Conservation (phyloP, 1,284 basidiomycete species). For the Earliella scabrosa region DNA sequence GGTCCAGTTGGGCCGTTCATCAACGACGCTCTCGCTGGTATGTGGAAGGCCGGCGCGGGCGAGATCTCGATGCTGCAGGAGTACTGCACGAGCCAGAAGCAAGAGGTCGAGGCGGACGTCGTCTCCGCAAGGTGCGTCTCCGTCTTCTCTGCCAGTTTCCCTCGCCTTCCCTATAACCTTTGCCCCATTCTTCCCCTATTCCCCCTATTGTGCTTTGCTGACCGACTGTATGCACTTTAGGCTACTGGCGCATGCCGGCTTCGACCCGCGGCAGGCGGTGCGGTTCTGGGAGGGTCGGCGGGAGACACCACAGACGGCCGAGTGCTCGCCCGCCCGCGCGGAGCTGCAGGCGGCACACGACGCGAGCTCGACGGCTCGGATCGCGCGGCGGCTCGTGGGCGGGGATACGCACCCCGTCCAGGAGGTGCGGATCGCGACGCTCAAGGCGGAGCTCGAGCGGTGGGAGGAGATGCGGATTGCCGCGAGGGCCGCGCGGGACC, state of each 20-base stretch:
- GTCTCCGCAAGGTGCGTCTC: conserved; percentile 72
- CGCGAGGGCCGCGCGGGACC: conserved; percentile 21
- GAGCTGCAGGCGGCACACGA: conserved; percentile 12
- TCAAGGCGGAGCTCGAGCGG: conserved; percentile 65
- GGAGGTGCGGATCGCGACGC: conserved; percentile 57
- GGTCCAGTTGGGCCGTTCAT: conserved; percentile 78
- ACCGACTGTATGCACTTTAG: conserved; percentile 39
- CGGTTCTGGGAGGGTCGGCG: conserved; percentile 71
- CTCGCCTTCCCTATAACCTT: neutral
- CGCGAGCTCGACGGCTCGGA: conserved; percentile 14
- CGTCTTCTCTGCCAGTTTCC: neutral
- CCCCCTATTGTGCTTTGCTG: too few relatives aligned
- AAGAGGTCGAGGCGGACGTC: conserved; percentile 90
- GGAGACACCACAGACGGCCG: conserved; percentile 35
- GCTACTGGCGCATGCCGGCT: conserved; percentile 86
- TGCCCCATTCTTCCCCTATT: too few relatives aligned
- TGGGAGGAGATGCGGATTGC: conserved; percentile 60
- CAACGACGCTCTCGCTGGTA: conserved; percentile 84
- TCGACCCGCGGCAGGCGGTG: conserved; percentile 77
- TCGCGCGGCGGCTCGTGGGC: conserved; percentile 31
- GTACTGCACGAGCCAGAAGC: conserved; percentile 71
- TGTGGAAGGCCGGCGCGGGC: conserved; percentile 75
- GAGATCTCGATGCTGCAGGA: conserved; percentile 75
- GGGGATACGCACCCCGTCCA: conserved; percentile 67
- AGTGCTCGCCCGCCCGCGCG: conserved; percentile 43